Evolutionary conservation across 176 grass and related monocot species (phyloP).

Genomic region (Elaeis guineensis): DNA sequence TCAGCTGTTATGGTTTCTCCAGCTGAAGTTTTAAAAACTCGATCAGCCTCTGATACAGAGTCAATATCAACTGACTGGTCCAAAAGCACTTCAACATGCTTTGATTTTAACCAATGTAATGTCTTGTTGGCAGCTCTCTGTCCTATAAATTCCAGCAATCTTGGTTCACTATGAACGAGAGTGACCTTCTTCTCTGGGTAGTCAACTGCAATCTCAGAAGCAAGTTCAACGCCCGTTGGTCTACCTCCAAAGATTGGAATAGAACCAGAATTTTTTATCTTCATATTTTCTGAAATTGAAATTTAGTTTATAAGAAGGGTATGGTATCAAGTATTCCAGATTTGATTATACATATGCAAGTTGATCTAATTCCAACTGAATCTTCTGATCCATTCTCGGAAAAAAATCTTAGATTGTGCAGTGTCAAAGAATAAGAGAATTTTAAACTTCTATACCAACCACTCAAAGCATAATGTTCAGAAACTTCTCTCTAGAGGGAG

Average conservation of each 20-base stretch:
- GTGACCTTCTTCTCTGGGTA: constrained; percentile 39
- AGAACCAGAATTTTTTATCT: constrained; percentile 30
- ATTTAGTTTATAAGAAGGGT: background rate
- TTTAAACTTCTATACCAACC: too few species aligned
- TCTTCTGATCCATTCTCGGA: too few species aligned
- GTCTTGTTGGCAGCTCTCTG: constrained; percentile 27
- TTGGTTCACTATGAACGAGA: constrained; percentile 27
- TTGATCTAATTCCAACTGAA: too few species aligned
- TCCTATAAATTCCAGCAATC: constrained; percentile 30
- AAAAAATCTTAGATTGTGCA: too few species aligned
- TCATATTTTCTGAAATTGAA: constrained; percentile 31
- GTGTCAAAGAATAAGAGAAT: too few species aligned
- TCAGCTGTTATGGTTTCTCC: constrained; percentile 28
- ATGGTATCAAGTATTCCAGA: too few species aligned
- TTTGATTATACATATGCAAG: too few species aligned
- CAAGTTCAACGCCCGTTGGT: constrained; percentile 37
- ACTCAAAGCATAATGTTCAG: too few species aligned
- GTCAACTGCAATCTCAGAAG: constrained; percentile 23
- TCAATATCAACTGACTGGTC: constrained; percentile 31
- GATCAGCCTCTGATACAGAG: constrained; percentile 20
- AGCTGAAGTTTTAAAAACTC: constrained; percentile 7
- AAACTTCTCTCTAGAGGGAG: too few species aligned
- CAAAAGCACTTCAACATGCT: constrained; percentile 37
- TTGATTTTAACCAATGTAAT: constrained; percentile 22
- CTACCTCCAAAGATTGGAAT: constrained; percentile 33